Base-by-base conservation (phyloP, 768 basidiomycete species). In the Boletus subcaerulescens region DNA sequence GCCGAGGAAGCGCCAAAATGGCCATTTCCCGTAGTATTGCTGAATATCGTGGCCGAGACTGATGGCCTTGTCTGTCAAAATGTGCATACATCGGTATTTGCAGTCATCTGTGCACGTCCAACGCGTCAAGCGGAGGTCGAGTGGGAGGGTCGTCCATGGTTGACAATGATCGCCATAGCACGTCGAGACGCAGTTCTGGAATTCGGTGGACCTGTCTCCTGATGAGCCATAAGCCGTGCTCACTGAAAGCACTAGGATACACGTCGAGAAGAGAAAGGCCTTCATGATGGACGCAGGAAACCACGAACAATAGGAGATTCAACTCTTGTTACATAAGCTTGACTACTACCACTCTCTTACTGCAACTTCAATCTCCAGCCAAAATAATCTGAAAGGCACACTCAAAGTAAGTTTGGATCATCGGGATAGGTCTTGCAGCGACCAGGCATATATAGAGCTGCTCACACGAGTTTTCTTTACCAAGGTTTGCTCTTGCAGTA, bases 21-120 rank as follows among this genome's bases (percentile, higher is more conserved):
- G 92, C 96, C 96, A 98, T 75, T 98, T 98, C 15, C 96, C 97
- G 63, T 93, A 83, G 70, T 90, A 95, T 61, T 97, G 94, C 42
- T 89, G 81, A 1, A 90, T 72, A 3, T 53, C 60, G 39, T 64
- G 61, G 0, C 81, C 80, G 6, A 55, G 61, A 32, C 60, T 48
- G n/a, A 80, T 59, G 33, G 83, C 82, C 9, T 72, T 64, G 57
- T 83, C 80, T 5, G 91, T 93, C 36, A 91, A 77, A 45, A 76
- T 72, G 65, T 94, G 92, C 83, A 89, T 92, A 74, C 97, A 99
- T 4, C 66, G 69, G 67, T 99, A 99, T 68, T 85, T 84, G 78
- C 96, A 99, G 67, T 97, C 80, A 58, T 91, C 92, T 11, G 68
- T 65, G 73, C 94, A 97, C 32, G 89, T 83, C 95, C 95, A 98